phyloP scores from a whole-genome alignment of 768 basidiomycete genomes.

The Termitomyces sp. region DNA sequence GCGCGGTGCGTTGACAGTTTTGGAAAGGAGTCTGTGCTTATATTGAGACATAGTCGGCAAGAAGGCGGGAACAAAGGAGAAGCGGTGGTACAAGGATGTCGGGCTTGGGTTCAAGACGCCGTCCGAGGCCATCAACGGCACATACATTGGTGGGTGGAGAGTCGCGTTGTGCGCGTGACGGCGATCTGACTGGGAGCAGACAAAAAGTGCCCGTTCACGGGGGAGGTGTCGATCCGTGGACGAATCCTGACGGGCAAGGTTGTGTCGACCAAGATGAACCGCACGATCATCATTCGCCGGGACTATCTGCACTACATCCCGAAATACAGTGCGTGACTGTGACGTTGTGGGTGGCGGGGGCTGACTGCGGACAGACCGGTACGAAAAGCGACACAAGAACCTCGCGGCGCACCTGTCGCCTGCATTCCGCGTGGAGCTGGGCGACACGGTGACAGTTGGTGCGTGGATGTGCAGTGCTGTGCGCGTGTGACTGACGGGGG shows the following conservation, averaged over 20 bases:
- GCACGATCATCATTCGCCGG: slow-evolving; percentile 93
- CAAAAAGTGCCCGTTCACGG: slow-evolving; percentile 99
- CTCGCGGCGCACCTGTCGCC: slow-evolving; percentile 95
- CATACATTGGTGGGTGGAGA: slow-evolving; percentile 80
- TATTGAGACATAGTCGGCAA: slow-evolving; percentile 55
- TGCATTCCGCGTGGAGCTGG: slow-evolving; percentile 95
- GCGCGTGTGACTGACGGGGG: not conserved
- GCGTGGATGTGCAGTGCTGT: slow-evolving; percentile 24
- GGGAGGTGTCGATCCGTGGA: slow-evolving; percentile 95
- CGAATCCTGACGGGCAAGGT: slow-evolving; percentile 98
- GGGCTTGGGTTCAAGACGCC: slow-evolving; percentile 97
- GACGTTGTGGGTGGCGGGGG: not conserved
- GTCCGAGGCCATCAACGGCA: slow-evolving; percentile 88
- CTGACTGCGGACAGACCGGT: slow-evolving; percentile 62
- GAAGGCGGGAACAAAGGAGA: slow-evolving; percentile 91
- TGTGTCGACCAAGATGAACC: slow-evolving; percentile 98
- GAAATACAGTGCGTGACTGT: slow-evolving; percentile 80
- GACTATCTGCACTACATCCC: slow-evolving; percentile 96
- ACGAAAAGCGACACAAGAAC: slow-evolving; percentile 99
- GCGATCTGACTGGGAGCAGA: slow-evolving; percentile 40
- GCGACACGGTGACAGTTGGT: slow-evolving; percentile 95
- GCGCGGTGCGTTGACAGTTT: slow-evolving; percentile 57
- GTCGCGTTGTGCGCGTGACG: not conserved
- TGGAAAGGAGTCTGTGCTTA: not conserved
- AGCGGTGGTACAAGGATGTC: slow-evolving; percentile 99